These are phyloP conservation scores for Amyloporia xantha DNA, from an alignment of 768 basidiomycete species.

Conservation along the genomic window DNA sequence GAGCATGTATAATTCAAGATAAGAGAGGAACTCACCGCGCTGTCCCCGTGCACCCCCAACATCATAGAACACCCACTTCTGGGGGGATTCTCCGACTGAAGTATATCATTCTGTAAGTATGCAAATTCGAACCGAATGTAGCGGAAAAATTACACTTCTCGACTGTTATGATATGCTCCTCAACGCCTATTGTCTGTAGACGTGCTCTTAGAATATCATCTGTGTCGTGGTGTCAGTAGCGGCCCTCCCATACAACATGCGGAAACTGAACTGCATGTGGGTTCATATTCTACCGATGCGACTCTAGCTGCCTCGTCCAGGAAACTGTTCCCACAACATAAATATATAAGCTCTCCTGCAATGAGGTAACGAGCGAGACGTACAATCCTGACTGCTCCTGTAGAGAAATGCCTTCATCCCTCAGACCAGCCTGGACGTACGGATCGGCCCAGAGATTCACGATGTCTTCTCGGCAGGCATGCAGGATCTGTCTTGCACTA, in stretches of 20 bases:
- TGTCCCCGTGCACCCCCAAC: constrained; percentile 56
- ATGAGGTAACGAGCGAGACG: constrained; percentile 25
- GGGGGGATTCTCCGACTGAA: constrained; percentile 23
- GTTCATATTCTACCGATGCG: constrained; percentile 42
- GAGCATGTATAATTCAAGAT: neutral
- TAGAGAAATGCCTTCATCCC: constrained; percentile 37
- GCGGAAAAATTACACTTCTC: constrained; percentile 30
- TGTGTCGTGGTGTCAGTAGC: constrained; percentile 11
- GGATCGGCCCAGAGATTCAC: constrained; percentile 44
- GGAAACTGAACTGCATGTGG: constrained; percentile 23
- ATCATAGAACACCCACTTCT: constrained; percentile 60
- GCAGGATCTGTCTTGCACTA: constrained; percentile 39
- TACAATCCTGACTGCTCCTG: constrained; percentile 60
- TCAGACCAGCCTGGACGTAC: constrained; percentile 37
- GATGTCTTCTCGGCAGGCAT: constrained; percentile 50
- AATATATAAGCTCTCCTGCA: neutral
- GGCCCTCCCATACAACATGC: neutral
- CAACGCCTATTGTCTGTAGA: constrained; percentile 56
- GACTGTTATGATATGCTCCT: constrained; percentile 51
- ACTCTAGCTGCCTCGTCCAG: constrained; percentile 49
- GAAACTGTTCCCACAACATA: constrained; percentile 35
- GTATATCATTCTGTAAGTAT: neutral
- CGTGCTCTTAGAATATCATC: constrained; percentile 62
- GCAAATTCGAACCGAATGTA: neutral
- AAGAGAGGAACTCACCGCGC: constrained; percentile 34